Evolutionary conservation across 2,329 filamentous ascomycete genomes (phyloP).

Genomic region (Colletotrichum truncatum): DNA sequence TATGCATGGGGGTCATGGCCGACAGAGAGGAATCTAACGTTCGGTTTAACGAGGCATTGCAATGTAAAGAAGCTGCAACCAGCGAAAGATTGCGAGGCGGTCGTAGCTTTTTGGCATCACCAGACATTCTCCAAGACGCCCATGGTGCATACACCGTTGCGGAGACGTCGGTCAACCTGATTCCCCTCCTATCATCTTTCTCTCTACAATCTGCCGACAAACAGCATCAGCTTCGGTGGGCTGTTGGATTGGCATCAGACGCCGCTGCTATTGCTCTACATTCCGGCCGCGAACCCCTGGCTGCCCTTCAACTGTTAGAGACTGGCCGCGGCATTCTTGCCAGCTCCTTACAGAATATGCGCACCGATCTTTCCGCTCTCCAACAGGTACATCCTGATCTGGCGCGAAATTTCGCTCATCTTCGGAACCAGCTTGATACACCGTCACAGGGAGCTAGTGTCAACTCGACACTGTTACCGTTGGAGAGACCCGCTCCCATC

Average conservation of each 20-base stretch:
- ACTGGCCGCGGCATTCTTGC: constrained; percentile 38
- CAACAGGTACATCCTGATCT: not conserved
- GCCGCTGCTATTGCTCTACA: constrained; percentile 35
- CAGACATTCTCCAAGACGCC: not conserved
- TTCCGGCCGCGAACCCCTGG: not conserved
- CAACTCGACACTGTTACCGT: not conserved
- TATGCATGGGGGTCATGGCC: too few species aligned
- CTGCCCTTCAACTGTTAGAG: constrained; percentile 36
- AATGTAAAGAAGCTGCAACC: not conserved
- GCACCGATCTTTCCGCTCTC: constrained; percentile 19
- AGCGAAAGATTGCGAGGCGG: not conserved
- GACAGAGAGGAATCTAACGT: too few species aligned
- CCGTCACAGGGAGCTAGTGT: not conserved
- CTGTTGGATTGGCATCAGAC: constrained; percentile 33
- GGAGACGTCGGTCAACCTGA: not conserved
- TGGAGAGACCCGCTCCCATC: not conserved
- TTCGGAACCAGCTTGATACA: not conserved
- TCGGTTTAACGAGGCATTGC: not conserved
- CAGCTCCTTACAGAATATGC: constrained; percentile 33
- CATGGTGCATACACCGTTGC: not conserved
- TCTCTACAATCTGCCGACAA: constrained; percentile 29
- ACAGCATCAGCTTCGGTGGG: constrained; percentile 28
- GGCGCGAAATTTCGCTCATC: not conserved
- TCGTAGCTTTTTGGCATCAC: accelerated
- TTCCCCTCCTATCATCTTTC: not conserved